A percentile compares a stretch with the other conserved stretches of the same genome.
Evolutionary conservation across 495 filamentous ascomycete species (phyloP).

Genomic region (Daldinia vernicosa): DNA sequence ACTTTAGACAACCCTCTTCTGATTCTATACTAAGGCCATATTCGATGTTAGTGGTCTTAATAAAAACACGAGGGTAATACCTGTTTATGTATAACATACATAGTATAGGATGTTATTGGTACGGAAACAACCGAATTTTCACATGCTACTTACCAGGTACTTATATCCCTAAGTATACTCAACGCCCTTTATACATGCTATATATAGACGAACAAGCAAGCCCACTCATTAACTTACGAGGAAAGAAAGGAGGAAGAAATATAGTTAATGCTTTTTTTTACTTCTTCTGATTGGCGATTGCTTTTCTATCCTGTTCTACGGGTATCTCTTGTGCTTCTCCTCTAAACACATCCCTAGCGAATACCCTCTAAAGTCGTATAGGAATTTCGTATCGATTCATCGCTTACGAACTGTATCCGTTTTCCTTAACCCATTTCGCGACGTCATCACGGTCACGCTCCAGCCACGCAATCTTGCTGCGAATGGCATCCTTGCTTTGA

Average conservation of each 20-base stretch:
- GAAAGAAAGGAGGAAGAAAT: neutral
- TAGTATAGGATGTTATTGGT: neutral
- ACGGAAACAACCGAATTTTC: neutral
- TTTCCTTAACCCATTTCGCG: conserved; percentile 59
- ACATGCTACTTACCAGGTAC: neutral
- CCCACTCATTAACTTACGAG: neutral
- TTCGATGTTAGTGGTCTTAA: neutral
- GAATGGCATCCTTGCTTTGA: conserved; percentile 68
- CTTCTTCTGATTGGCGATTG: conserved; percentile 9
- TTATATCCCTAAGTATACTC: neutral
- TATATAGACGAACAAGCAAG: neutral
- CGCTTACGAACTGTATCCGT: conserved; percentile 42
- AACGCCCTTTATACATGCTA: neutral
- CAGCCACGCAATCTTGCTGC: conserved; percentile 68
- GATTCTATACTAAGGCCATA: neutral
- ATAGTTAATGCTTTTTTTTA: conserved; percentile 17
- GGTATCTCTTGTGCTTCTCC: conserved; percentile 33
- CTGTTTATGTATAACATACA: neutral
- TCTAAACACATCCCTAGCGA: conserved; percentile 20
- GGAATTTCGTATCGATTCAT: conserved; percentile 1
- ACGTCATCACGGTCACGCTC: conserved; percentile 66
- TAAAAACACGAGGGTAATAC: neutral
- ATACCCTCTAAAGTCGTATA: conserved; percentile 16
- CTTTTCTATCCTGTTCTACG: conserved; percentile 37
- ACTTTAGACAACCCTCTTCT: neutral